Evolutionary conservation across 441 rosid genomes (phyloP), one percentile per base, ranked within the genome.

Genomic region (Biscutella laevigata): DNA sequence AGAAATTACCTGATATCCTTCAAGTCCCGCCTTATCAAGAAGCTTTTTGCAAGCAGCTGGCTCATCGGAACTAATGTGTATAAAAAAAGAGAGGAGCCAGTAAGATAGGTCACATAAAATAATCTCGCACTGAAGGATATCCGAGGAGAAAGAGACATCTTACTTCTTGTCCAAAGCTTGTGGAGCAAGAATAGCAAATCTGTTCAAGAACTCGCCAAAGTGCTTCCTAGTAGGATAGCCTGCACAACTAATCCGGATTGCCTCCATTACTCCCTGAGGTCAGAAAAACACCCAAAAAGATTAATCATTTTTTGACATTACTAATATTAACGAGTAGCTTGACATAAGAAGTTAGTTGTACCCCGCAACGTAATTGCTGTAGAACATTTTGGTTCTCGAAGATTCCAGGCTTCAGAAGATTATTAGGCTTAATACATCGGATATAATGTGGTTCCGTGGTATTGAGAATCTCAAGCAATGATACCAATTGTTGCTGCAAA

Each of bases 211-310:
- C 67, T 88, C 99, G 68, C 78, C 85, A 70, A 88, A 92, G 50
- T 79, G 77, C 72, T 76, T 88, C 69, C 96, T 76, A 45, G 99
- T 92, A 42, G 99, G 99, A 71, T 81, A 88, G 12, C 99, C 99
- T 9, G 99, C 99, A 75, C 95, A 84, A 74, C 99, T 92, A 58
- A 92, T 92, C 80, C 99, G 77, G 56, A 92, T 92, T 62, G 99
- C 99, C 72, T 92, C 97, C 99, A 88, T 84, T 53, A 92, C 99
- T 43, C 99, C 97, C 99, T 92, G 72, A 60, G 29, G 54, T 36
- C 12, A 66, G 20, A 57, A 55, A 40, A 16, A 61, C 44, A 46
- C 10, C 35, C 4, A 21, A 27, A 16, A 51, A 26, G 15, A 28
- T 6, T 12, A n/a, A 2, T 42, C 13, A 64, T 34, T 50, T 24